Evolutionary conservation across 768 basidiomycete species (phyloP).

Genomic region (Xerocomellus amylosporus): DNA sequence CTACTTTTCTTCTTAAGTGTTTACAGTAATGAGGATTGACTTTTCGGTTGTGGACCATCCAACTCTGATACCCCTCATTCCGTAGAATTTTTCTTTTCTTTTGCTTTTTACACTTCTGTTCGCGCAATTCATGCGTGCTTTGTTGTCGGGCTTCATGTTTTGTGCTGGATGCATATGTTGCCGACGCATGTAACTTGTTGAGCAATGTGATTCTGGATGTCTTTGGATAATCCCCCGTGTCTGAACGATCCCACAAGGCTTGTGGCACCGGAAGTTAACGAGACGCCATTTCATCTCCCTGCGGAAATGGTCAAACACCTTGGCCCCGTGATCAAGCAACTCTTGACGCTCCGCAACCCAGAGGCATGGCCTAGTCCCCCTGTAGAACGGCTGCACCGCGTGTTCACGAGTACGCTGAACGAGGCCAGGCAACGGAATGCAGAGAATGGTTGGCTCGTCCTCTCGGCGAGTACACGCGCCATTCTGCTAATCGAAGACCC

Average conservation of each 20-base stretch:
- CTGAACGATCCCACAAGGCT: background rate
- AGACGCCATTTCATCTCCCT: background rate
- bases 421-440: slow-evolving; percentile 65
- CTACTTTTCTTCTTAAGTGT: no score
- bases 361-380: slow-evolving; percentile 57
- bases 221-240: background rate
- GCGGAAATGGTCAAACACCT: slow-evolving; percentile 44
- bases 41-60: slow-evolving; percentile 3
- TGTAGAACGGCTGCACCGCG: slow-evolving; percentile 45
- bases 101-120: background rate
- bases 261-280: background rate
- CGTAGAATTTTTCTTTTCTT: slow-evolving; percentile 7
- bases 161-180: slow-evolving; percentile 23
- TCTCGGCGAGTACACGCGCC: slow-evolving; percentile 52
- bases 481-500: slow-evolving; percentile 10
- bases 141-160: slow-evolving; percentile 14
- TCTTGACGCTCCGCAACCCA: slow-evolving; percentile 66
- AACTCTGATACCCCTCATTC: slow-evolving; percentile 18
- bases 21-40: background rate
- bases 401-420: slow-evolving; percentile 60
- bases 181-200: slow-evolving; percentile 23
- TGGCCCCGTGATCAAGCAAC: slow-evolving; percentile 67
- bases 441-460: slow-evolving; percentile 78
- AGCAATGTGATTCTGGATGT: slow-evolving; percentile 11
- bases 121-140: slow-evolving; percentile 3